phyloP scores from a whole-genome alignment of 805 yeast genomes.

The Komagataella populi region DNA sequence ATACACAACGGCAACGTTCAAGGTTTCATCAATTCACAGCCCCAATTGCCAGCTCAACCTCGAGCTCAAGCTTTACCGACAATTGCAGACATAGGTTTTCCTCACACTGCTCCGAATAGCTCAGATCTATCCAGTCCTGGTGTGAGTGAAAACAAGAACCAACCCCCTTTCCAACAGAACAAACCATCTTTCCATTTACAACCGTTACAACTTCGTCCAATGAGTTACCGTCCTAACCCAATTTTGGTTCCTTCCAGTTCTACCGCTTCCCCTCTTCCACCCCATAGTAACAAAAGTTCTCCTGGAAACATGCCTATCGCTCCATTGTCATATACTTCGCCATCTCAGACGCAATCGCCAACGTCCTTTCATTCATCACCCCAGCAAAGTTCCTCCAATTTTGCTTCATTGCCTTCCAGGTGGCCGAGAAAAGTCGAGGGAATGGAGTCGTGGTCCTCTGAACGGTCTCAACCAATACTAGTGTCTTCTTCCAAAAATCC shows the following conservation, averaged over 20 bases:
- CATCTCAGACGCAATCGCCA: neutral
- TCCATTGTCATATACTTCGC: neutral
- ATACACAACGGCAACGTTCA: neutral
- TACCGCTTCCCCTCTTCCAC: neutral
- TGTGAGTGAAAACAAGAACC: neutral
- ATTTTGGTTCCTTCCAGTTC: neutral
- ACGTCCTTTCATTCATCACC: neutral
- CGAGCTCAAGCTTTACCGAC: neutral
- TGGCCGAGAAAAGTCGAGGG: neutral
- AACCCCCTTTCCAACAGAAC: neutral
- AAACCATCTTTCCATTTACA: neutral
- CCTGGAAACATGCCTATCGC: neutral
- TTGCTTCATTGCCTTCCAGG: neutral
- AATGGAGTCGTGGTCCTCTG: neutral
- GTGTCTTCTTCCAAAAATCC: neutral
- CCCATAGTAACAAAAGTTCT: neutral
- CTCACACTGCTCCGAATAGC: neutral
- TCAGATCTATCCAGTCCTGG: neutral
- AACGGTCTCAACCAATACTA: neutral
- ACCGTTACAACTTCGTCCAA: neutral
- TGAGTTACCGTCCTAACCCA: neutral
- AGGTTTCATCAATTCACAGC: neutral
- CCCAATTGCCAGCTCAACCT: neutral
- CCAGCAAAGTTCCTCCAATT: neutral
- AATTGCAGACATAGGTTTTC: neutral